Base-by-base conservation (phyloP, 495 filamentous ascomycete genomes). In the Ascodesmis nigricans region DNA sequence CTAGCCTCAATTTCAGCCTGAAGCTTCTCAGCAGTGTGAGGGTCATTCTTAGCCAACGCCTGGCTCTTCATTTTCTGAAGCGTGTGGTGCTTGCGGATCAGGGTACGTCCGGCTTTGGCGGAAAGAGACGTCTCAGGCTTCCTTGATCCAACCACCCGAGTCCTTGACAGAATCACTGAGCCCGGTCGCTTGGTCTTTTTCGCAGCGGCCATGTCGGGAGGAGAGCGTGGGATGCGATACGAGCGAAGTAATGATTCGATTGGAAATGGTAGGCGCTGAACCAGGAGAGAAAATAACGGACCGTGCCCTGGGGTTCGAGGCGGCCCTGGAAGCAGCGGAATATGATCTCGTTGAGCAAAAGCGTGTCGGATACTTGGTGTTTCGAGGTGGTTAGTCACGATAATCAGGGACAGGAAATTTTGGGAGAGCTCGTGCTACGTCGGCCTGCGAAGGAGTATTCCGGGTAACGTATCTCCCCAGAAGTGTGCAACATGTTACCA, bases 81-180 rank as follows among this genome's bases (percentile, higher is more conserved):
- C 18, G 67, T 66, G 52, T 99, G 87, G 51, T 91, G 78, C 19
- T 64, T 66, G 41, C 78, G 73, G 46, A 99, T 91, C 35, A 91
- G 59, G 34, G 67, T 66, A 35, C 81, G 71, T 3, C 78, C 82
- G 18, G 71, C 67, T 47, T 77, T 80, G 29, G 81, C 69, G 10
- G 83, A 81, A 24, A 92, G 66, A n/a, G 62, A 54, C 29, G 60
- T 47, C 13, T 63, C 58, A 6, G 15, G 16, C 16, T 19, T 19
- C n/a, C n/a, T n/a, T n/a, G n/a, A n/a, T 33, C 52, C 28, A 31
- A 25, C 34, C 31, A 31, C 17, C 23, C 38, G 47, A 38, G 41
- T 39, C 38, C 48, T 37, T 31, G 48, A 51, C 16, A 52, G 38
- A 9, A 52, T 40, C 36, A 46, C 42, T 27, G 48, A 51, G 28